These are phyloP conservation scores for Trifolium repens DNA, from an alignment of 306 rosid genomes.

Conservation along the genomic window DNA sequence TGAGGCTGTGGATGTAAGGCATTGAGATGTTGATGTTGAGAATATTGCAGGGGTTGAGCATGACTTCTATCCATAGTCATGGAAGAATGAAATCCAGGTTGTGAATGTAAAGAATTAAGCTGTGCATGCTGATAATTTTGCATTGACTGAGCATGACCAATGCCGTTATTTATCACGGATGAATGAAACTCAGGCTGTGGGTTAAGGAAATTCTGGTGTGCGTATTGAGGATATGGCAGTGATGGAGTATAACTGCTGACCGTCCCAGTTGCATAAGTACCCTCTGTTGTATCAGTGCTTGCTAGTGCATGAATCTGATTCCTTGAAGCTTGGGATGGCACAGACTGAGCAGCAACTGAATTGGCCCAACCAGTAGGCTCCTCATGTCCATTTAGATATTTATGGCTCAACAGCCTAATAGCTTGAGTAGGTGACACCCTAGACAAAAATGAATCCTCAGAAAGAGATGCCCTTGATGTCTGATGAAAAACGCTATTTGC, in stretches of 20 bases:
- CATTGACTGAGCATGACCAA: constrained; percentile 16
- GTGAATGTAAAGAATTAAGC: constrained; percentile 28
- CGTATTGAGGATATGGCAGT: constrained; percentile 25
- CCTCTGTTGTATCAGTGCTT: constrained; percentile 22
- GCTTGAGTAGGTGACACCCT: constrained; percentile 36
- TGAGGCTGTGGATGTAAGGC: constrained; percentile 18
- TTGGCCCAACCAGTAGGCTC: constrained; percentile 26
- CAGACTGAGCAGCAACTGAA: constrained; percentile 34
- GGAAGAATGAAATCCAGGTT: constrained; percentile 34
- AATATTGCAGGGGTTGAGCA: constrained; percentile 28
- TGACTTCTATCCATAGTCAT: constrained; percentile 10
- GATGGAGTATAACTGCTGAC: constrained; percentile 7
- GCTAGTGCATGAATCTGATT: constrained; percentile 39
- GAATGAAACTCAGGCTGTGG: constrained; percentile 30
- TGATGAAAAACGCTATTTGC: constrained; percentile 30
- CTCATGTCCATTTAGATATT: constrained; percentile 23
- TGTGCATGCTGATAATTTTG: constrained; percentile 25
- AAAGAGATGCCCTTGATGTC: constrained; percentile 19
- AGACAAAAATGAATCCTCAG: constrained; percentile 20
- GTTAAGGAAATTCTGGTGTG: constrained; percentile 22
- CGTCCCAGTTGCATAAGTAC: constrained; percentile 28
- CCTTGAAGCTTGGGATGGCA: constrained; percentile 37
- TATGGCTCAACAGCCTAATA: constrained; percentile 34
- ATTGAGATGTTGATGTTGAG: constrained; percentile 24
- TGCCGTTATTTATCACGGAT: constrained; percentile 23